These are phyloP conservation scores for Salix brachista DNA, from an alignment of 345 rosid species.

Conservation along the genomic window DNA sequence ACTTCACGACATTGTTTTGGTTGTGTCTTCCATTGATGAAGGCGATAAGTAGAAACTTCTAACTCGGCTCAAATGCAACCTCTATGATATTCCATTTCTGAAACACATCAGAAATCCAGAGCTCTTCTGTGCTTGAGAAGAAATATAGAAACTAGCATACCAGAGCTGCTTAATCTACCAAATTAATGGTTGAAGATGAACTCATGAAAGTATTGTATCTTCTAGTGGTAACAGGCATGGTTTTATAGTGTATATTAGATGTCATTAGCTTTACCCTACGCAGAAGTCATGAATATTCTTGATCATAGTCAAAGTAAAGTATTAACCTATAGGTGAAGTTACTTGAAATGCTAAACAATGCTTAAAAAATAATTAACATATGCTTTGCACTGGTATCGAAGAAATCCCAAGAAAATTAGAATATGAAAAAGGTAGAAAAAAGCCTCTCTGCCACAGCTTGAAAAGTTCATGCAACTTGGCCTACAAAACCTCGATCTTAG, in stretches of 20 bases:
- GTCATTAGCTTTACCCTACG: conserved; percentile 10
- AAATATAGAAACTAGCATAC: not conserved
- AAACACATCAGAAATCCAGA: not conserved
- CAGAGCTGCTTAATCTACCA: not conserved
- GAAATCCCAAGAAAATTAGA: conserved; percentile 38
- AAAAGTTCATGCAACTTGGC: conserved; percentile 31
- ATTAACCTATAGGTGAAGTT: conserved; percentile 24
- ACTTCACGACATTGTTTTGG: not conserved
- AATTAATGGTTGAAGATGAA: not conserved
- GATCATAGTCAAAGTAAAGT: conserved; percentile 38
- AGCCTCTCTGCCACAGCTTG: conserved; percentile 56
- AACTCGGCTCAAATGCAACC: not conserved
- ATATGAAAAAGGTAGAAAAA: conserved; percentile 38
- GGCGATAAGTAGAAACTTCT: not conserved
- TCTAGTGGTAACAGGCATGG: not conserved
- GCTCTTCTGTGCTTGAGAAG: not conserved
- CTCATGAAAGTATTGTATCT: not conserved
- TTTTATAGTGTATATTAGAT: not conserved
- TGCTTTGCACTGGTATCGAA: conserved; percentile 59
- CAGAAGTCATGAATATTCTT: conserved; percentile 38
- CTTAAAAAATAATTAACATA: conserved; percentile 18
- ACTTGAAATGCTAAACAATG: not conserved
- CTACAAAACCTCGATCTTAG: conserved; percentile 46
- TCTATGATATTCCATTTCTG: not conserved
- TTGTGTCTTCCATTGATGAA: not conserved